These are phyloP conservation scores for Botrytis fragariae DNA, from an alignment of 2,329 filamentous ascomycete genomes.

Conservation along the genomic window DNA sequence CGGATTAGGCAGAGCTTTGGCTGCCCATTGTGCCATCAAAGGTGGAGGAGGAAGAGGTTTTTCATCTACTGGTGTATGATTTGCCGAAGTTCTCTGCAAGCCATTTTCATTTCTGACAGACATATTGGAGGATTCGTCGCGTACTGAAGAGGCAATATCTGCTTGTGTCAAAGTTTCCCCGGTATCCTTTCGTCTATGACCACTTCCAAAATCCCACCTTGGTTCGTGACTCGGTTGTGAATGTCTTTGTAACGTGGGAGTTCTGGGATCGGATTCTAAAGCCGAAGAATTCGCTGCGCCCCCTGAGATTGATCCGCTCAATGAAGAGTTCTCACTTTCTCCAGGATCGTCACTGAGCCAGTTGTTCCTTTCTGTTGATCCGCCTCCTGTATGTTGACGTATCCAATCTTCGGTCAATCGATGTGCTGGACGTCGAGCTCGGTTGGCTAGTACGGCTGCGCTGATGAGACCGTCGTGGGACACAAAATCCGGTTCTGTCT, in stretches of 20 bases:
- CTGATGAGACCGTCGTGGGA: conserved; percentile 38
- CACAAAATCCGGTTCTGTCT: conserved; percentile 41
- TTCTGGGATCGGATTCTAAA: conserved; percentile 34
- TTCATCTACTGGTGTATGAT: conserved; percentile 37
- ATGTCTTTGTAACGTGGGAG: conserved; percentile 37
- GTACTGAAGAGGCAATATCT: conserved; percentile 32
- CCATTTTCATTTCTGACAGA: conserved; percentile 28
- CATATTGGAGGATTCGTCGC: conserved; percentile 25
- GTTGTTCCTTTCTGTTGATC: conserved; percentile 68
- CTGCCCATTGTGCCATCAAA: conserved; percentile 28
- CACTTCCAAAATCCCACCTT: conserved; percentile 22
- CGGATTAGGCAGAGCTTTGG: conserved; percentile 23
- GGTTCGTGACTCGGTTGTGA: conserved; percentile 28
- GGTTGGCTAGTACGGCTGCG: conserved; percentile 62
- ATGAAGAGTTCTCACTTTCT: conserved; percentile 71
- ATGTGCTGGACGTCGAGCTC: conserved; percentile 55
- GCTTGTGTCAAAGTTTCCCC: conserved; percentile 36
- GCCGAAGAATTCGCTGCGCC: conserved; percentile 48
- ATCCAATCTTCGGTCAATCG: conserved; percentile 84
- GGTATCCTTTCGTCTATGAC: conserved; percentile 39
- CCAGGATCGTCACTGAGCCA: conserved; percentile 80
- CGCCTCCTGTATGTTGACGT: conserved; percentile 72
- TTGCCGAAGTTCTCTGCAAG: conserved; percentile 26
- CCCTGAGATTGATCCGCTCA: conserved; percentile 62
- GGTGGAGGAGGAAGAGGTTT: conserved; percentile 41